These are phyloP conservation scores for Fusarium sp. DNA, from an alignment of 2,329 filamentous ascomycete species.

Conservation along the genomic window DNA sequence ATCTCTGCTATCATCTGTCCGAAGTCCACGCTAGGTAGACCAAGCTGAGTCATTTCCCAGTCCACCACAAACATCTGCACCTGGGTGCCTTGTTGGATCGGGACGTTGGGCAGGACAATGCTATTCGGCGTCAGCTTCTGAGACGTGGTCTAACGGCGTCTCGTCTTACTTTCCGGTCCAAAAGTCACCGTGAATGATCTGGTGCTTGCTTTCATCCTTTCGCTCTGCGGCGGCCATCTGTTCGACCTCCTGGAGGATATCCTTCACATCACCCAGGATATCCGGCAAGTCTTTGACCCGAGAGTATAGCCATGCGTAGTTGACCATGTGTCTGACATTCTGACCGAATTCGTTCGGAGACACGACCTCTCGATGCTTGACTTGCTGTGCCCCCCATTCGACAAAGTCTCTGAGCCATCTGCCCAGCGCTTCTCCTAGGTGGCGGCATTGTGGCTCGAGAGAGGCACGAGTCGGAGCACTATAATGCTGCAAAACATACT, in stretches of 20 bases:
- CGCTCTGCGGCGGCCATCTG: conserved; percentile 6
- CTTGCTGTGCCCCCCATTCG: not conserved
- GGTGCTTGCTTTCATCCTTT: conserved; percentile 1
- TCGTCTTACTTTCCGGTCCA: conserved; percentile 9
- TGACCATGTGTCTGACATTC: conserved; percentile 8
- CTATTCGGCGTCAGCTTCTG: not conserved
- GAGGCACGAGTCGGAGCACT: not conserved
- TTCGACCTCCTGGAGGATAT: conserved; percentile 3
- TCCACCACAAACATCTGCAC: not conserved
- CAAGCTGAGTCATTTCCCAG: conserved; percentile 5
- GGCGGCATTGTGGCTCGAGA: not conserved
- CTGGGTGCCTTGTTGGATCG: not conserved
- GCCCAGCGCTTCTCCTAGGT: conserved; percentile 10
- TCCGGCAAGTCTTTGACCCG: conserved; percentile 2
- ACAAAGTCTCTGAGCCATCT: conserved; percentile 10
- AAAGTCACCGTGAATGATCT: conserved; percentile 16
- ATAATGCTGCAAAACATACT: conserved; percentile 2
- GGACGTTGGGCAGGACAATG: not conserved
- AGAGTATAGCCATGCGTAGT: conserved; percentile 2
- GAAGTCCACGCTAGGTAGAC: not conserved
- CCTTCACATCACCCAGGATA: conserved; percentile 3
- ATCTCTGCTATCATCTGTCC: conserved; percentile 21
- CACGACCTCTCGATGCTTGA: not conserved
- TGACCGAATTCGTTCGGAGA: conserved; percentile 1
- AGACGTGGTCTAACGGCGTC: accelerated